Evolutionary conservation across 257 asterid genomes (phyloP).

Genomic region (Solanum arcanum): DNA sequence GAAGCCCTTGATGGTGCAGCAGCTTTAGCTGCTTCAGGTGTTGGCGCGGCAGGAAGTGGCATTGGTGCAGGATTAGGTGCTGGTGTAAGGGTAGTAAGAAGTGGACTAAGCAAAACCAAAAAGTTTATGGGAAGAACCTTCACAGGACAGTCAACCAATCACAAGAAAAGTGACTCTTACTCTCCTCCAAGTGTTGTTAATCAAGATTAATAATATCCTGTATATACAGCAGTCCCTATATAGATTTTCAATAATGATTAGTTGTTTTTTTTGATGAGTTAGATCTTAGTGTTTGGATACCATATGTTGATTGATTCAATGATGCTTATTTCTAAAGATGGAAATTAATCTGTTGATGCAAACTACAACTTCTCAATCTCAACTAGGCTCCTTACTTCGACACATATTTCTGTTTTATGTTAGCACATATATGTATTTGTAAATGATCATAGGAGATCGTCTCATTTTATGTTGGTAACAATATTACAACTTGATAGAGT

Average conservation of each 20-base stretch:
- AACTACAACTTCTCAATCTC: neutral
- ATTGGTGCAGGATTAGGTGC: constrained; percentile 61
- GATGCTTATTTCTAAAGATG: neutral
- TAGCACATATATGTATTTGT: neutral
- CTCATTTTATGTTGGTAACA: neutral
- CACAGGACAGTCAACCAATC: constrained; percentile 34
- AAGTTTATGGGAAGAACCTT: constrained; percentile 83
- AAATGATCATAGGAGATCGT: neutral
- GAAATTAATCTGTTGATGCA: neutral
- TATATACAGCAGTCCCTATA: neutral
- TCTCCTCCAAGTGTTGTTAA: neutral
- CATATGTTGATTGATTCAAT: neutral
- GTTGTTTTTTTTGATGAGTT: neutral
- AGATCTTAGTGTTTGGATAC: neutral
- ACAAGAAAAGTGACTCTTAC: neutral
- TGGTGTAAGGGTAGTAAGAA: constrained; percentile 67
- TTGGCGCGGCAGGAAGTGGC: constrained; percentile 54
- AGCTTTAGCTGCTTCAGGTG: constrained; percentile 52
- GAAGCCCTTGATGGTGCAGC: constrained; percentile 94
- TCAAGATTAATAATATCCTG: neutral
- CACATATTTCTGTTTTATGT: neutral
- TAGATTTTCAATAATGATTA: neutral
- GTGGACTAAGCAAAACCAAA: constrained; percentile 80
- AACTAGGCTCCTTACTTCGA: neutral
- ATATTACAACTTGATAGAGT: neutral